Evolutionary conservation across 441 rosid genomes (phyloP), one percentile per base, ranked within the genome.

Genomic region (Croton laevigatus): DNA sequence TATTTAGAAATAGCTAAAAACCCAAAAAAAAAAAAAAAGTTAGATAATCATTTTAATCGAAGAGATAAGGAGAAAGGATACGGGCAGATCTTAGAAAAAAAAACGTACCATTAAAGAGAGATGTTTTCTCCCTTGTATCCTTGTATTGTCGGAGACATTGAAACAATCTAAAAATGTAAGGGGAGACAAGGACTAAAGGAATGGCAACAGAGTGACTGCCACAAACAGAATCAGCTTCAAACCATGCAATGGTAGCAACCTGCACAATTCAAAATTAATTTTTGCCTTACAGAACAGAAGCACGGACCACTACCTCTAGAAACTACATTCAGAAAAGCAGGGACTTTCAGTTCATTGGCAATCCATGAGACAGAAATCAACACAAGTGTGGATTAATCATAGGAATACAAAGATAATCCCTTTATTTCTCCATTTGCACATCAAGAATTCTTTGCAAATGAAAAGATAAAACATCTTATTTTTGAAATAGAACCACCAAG

Each of bases 231-330:
- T 96, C 97, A 51, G 97, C 98, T 82, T 96, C 99, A 84, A 96
- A 93, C 99, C 99, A 96, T n/a, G 99, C 99, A 78, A 93, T 80
- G 40, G 99, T 93, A 68, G 98, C 98, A 61, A 96, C 99, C 99
- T 93, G 79, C 75, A 76, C 12, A 52, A 34, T 69, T 64, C 68
- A 59, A 62, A 70, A 59, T 62, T n/a, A n/a, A 49, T 58, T 75
- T 63, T 65, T 20, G 23, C 45, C 60, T 42, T 10, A 72, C 22
- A 69, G 55, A 32, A 72, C 22, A 69, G 55, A 32, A 23, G 65
- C 34, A 17, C 17, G 64, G 32, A 62, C 19, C 36, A 66, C 61
- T 54, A 51, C 20, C 54, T 70, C 40, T 40, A 44, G 6, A 10
- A 46, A 16, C 27, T 23, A 57, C 16, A 59, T 51, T 60, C n/a